Conservation (phyloP, 805 yeast species). For the Kuraishia hungarica region DNA sequence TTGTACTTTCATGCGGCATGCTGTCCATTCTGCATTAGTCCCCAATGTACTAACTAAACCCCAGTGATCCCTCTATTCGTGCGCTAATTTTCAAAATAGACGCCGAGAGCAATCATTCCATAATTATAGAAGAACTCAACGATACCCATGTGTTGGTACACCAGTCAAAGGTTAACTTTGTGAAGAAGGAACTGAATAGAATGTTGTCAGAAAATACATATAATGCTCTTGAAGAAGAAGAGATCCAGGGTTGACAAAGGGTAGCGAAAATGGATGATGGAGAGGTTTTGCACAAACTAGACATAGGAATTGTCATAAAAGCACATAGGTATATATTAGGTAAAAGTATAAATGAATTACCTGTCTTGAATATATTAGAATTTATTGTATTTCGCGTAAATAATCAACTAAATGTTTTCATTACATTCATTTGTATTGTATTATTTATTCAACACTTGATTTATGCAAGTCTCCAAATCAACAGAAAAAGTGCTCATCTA, state of each 20-base stretch:
- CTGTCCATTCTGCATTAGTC: neutral
- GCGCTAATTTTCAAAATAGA: constrained; percentile 84
- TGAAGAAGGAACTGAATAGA: constrained; percentile 70
- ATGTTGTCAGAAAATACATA: constrained; percentile 77
- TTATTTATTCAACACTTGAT: too few relatives aligned
- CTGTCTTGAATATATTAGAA: too few relatives aligned
- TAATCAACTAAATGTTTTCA: too few relatives aligned
- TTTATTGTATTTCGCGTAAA: too few relatives aligned
- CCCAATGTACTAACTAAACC: constrained; percentile 2
- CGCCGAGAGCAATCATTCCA: constrained; percentile 54
- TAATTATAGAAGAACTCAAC: constrained; percentile 71
- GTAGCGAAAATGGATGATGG: too few relatives aligned
- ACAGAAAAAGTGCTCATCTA: too few relatives aligned
- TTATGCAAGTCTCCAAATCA: too few relatives aligned
- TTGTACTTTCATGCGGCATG: neutral
- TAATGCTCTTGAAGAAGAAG: constrained; percentile 71
- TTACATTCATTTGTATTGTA: too few relatives aligned
- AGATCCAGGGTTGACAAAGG: neutral
- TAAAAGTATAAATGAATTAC: too few relatives aligned
- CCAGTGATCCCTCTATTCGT: constrained; percentile 83
- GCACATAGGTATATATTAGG: too few relatives aligned
- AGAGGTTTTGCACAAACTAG: too few relatives aligned
- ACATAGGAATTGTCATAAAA: too few relatives aligned
- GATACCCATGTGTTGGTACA: constrained; percentile 85
- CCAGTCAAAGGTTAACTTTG: constrained; percentile 62